A percentile compares a stretch with the other conserved stretches of the same genome.
Evolutionary conservation across 2,329 filamentous ascomycete genomes (phyloP).

Genomic region (Botrytis medusae): DNA sequence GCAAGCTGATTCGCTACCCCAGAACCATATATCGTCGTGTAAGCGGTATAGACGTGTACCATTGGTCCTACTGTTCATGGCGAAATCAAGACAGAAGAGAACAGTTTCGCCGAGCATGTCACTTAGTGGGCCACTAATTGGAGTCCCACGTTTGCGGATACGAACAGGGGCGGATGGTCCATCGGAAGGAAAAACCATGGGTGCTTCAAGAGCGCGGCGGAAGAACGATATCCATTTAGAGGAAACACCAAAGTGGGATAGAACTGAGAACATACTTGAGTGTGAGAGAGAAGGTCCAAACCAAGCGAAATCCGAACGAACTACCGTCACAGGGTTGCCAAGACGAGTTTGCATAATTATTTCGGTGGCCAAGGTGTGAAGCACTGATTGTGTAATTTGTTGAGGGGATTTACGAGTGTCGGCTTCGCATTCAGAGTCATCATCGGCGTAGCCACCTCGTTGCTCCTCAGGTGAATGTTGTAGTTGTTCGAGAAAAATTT

Average conservation of each 20-base stretch:
- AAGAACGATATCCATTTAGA: conserved; percentile 60
- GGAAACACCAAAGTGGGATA: conserved; percentile 60
- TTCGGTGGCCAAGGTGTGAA: conserved; percentile 57
- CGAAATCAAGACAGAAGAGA: conserved; percentile 64
- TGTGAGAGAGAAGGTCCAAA: conserved; percentile 60
- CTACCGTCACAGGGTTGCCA: conserved; percentile 49
- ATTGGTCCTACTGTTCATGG: conserved; percentile 57
- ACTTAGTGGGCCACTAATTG: conserved; percentile 58
- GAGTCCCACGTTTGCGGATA: conserved; percentile 55
- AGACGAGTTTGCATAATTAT: conserved; percentile 44
- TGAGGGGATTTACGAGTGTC: conserved; percentile 45
- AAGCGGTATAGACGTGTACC: conserved; percentile 59
- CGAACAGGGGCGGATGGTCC: conserved; percentile 46
- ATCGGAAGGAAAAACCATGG: conserved; percentile 57
- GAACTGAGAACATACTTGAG: conserved; percentile 54
- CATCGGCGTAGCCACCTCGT: conserved; percentile 26
- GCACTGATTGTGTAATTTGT: conserved; percentile 54
- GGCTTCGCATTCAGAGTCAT: conserved; percentile 24
- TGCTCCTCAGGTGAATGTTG: conserved; percentile 43
- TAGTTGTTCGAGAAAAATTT: conserved; percentile 58
- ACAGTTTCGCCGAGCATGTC: conserved; percentile 60
- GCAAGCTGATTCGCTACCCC: conserved; percentile 54
- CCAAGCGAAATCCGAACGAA: conserved; percentile 59
- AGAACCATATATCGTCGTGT: conserved; percentile 68
- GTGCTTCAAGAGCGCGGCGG: conserved; percentile 56